A percentile compares a stretch with the other conserved stretches of the same genome.
These are phyloP conservation scores for Aphanomyces astaci DNA, from an alignment of 352 stramenopile species.

Conservation along the genomic window DNA sequence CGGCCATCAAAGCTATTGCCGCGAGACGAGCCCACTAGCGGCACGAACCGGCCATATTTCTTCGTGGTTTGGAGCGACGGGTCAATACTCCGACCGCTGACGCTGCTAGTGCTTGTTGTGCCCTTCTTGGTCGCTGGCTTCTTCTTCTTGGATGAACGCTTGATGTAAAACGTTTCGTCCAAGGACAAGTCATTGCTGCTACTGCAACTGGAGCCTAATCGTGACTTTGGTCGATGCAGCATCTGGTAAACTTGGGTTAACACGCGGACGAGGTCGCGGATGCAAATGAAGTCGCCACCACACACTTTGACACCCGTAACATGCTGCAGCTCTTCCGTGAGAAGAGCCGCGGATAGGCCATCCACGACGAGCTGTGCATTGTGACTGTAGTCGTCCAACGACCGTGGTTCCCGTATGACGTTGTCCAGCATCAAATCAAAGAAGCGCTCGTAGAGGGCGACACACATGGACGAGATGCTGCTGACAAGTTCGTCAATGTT, in stretches of 20 bases:
- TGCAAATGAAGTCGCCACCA: conserved; percentile 41
- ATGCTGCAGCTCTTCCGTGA: conserved; percentile 53
- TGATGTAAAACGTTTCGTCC: conserved; percentile 10
- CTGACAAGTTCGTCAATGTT: conserved; percentile 68
- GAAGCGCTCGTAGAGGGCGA: conserved; percentile 86
- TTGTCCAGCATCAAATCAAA: conserved; percentile 77
- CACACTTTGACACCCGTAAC: conserved; percentile 54
- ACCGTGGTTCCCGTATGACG: conserved; percentile 54
- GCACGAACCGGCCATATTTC: conserved; percentile 27
- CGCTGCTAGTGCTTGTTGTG: not conserved
- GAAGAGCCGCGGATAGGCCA: conserved; percentile 52
- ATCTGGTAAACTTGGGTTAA: conserved; percentile 52
- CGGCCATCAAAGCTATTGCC: not conserved
- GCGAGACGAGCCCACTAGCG: not conserved
- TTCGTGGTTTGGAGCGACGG: conserved; percentile 26
- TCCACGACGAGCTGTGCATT: conserved; percentile 85
- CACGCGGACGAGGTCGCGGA: conserved; percentile 43
- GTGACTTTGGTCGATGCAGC: conserved; percentile 34
- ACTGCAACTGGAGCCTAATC: conserved; percentile 1
- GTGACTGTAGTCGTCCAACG: conserved; percentile 64
- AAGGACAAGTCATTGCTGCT: not conserved
- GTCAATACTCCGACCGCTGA: not conserved
- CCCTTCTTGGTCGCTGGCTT: not conserved
- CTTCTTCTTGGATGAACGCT: not conserved
- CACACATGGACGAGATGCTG: conserved; percentile 86